Percentiles rank a stretch among this genome's conserved stretches.
phyloP scores from a whole-genome alignment of 192 early-diverging fungal genomes.

The Coemansia erecta region DNA sequence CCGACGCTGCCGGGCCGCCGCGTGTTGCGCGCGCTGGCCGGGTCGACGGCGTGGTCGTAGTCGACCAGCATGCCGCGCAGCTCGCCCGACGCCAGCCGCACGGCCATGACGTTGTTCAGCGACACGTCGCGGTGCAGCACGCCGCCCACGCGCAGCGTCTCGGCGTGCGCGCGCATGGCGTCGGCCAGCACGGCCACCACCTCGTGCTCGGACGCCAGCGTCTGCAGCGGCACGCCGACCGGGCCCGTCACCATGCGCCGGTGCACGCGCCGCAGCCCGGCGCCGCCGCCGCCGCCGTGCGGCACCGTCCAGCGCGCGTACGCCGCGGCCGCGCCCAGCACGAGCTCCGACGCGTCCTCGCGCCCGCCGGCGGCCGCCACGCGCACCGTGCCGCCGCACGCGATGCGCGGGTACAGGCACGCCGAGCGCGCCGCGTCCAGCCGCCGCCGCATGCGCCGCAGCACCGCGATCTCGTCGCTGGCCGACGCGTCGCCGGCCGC shows the following conservation, averaged over 20 bases:
- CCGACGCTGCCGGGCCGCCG: conserved; percentile 32
- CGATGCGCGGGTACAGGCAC: conserved; percentile 27
- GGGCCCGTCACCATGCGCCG: conserved; percentile 46
- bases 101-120: conserved; percentile 44
- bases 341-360: conserved; percentile 31
- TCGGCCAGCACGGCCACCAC: conserved; percentile 38
- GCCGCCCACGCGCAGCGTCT: conserved; percentile 18
- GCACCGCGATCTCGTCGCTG: conserved; percentile 34
- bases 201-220: conserved; percentile 28
- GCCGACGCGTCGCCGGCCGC: conserved; percentile 5
- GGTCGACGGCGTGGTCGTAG: conserved; percentile 39
- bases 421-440: conserved; percentile 19
- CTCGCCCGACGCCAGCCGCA: conserved; percentile 9
- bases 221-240: conserved; percentile 29
- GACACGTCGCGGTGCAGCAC: conserved; percentile 49
- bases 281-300: conserved; percentile 13
- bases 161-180: conserved; percentile 37
- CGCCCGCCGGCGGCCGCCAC: conserved; percentile 8
- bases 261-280: conserved; percentile 28
- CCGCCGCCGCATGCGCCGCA: conserved; percentile 23
- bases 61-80: conserved; percentile 47
- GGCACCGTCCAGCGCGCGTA: conserved; percentile 46
- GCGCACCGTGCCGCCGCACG: conserved; percentile 40
- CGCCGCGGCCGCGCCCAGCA: conserved; percentile 20
- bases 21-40: conserved; percentile 15